Conservation (phyloP, 768 basidiomycete species). For the Pleurotus platypus region DNA sequence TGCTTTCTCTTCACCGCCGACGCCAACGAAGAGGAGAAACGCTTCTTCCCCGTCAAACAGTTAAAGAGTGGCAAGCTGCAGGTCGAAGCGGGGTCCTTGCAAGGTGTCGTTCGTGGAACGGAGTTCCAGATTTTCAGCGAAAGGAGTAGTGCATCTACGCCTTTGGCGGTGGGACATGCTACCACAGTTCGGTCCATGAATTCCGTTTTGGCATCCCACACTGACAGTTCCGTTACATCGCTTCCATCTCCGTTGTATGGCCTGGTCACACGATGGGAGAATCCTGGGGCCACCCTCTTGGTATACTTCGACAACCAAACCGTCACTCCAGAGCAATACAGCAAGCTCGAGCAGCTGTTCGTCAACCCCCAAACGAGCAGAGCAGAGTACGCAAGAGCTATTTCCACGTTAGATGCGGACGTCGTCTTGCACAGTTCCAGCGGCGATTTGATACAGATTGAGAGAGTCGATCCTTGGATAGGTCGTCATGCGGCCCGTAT, state of each 20-base stretch:
- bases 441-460: not conserved
- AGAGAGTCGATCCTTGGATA: not conserved
- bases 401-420: not conserved
- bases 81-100: constrained; percentile 2
- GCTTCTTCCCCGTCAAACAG: not conserved
- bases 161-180: not conserved
- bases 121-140: not conserved
- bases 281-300: not conserved
- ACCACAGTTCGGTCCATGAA: not conserved
- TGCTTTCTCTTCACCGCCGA: not conserved
- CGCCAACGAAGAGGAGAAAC: not conserved
- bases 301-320: not conserved
- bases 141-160: not conserved
- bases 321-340: not conserved
- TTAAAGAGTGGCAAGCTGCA: not conserved
- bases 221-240: not conserved
- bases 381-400: not conserved
- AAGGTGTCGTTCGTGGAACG: constrained; percentile 6
- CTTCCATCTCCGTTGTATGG: not conserved
- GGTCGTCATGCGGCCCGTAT: not conserved
- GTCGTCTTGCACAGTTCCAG: not conserved
- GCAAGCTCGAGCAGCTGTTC: not conserved
- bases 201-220: not conserved
- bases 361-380: not conserved
- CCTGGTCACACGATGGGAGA: not conserved